Evolutionary conservation across 2,329 filamentous ascomycete species (phyloP).

Genomic region (Alternaria brassicae): DNA sequence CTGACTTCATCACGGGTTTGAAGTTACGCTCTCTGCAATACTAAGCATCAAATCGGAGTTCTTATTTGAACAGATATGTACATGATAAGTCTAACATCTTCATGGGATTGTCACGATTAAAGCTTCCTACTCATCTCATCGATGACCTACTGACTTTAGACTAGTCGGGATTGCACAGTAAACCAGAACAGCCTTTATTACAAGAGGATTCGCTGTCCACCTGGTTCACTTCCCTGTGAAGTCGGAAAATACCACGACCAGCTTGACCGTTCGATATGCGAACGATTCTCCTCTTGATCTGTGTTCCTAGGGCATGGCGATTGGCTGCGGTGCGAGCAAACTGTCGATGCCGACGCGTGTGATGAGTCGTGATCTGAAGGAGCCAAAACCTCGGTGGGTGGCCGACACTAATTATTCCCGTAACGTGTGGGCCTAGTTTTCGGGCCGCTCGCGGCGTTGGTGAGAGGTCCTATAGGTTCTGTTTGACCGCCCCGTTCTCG

Average conservation of each 20-base stretch:
- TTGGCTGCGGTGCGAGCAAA: not conserved
- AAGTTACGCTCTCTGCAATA: not conserved
- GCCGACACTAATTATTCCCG: slow-evolving; percentile 2
- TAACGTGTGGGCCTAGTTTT: slow-evolving; percentile 1
- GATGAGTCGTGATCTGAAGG: not conserved
- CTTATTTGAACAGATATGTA: not conserved
- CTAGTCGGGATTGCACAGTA: not conserved
- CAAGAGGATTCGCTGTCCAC: not conserved
- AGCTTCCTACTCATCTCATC: not conserved
- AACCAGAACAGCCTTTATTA: not conserved
- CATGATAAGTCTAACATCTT: not conserved
- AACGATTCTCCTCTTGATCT: not conserved
- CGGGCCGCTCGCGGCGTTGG: slow-evolving; percentile 3
- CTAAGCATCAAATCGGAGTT: not conserved
- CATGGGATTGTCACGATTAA: not conserved
- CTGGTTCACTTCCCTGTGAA: not conserved
- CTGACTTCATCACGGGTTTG: not conserved
- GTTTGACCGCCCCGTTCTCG: not conserved
- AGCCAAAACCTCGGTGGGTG: not conserved
- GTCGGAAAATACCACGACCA: not conserved
- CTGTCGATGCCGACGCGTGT: slow-evolving; percentile 8
- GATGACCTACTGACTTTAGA: not conserved
- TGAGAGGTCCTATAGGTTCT: not conserved
- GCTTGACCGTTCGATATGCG: not conserved
- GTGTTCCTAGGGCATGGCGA: not conserved